Base-by-base conservation (phyloP, 495 filamentous ascomycete genomes). In the Tetracladium marchalianum region DNA sequence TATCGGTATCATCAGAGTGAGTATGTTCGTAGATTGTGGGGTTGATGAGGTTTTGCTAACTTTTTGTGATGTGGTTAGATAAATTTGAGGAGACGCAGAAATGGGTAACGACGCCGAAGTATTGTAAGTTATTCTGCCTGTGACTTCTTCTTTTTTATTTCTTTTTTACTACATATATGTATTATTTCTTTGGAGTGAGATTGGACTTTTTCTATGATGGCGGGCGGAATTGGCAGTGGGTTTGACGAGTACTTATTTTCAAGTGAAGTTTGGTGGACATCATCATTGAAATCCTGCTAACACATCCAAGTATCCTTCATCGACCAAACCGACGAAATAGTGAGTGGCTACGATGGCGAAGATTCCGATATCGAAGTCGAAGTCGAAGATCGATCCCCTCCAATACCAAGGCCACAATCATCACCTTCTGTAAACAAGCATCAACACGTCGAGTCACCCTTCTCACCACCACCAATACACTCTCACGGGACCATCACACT, bases 311-410 rank as follows among this genome's bases (percentile, higher is more conserved):
- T 56, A 36, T 52, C 53, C 5, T 52, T 52, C 31, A 34, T 52
- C 11, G 53, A 56, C 31, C 49, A 56, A 43, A 56, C 53, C n/a
- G 27, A 50, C 31, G 17, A 11, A 5, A 33, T 56, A 11, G 31
- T 39, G 4, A 41, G 31, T 19, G 42, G 35, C 36, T 39, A 39
- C 36, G 52, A 55, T 27, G 31, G 39, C 31, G 53, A 45, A 11
- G 41, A 33, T 24, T 41, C 37, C 15, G 51, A 54, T 17, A 16
- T 24, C 36, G 22, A 12, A 2, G 27, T 41, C 27, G 32, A 35
- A 41, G 22, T 7, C 42, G 17, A 22, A 19, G 32, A 22, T 38
- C 46, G 32, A 10, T 11, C 13, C 11, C 11, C 11, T 16, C 27
- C 37, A 42, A 11, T 12, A 15, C 31, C 31, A 34, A 11, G 15